Evolutionary conservation across 1,284 basidiomycete genomes (phyloP).

Genomic region (Caloboletus firmus): DNA sequence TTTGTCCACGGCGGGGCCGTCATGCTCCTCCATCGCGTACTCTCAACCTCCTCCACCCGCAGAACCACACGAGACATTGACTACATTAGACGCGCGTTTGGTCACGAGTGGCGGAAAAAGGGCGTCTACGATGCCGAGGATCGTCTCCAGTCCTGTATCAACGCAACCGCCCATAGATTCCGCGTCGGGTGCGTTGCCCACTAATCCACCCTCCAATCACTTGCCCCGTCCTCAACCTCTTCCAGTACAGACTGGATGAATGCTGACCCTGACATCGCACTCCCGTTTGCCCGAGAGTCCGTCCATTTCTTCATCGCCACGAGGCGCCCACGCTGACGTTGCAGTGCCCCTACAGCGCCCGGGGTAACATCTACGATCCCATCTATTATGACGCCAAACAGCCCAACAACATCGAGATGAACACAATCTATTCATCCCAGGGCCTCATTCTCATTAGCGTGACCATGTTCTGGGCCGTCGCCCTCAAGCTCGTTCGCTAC

Average conservation of each 20-base stretch:
- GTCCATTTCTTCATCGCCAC: conserved; percentile 29
- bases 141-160: conserved; percentile 55
- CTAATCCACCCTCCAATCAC: neutral
- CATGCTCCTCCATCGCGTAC: conserved; percentile 58
- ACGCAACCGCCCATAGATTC: conserved; percentile 50
- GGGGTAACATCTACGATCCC: conserved; percentile 52
- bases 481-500: conserved; percentile 69
- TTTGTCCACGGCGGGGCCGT: conserved; percentile 68
- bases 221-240: neutral
- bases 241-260: conserved; percentile 68
- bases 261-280: conserved; percentile 61
- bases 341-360: conserved; percentile 30
- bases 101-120: conserved; percentile 48
- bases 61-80: conserved; percentile 63
- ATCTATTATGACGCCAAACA: conserved; percentile 54
- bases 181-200: conserved; percentile 42
- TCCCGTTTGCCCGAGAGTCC: conserved; percentile 62
- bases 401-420: conserved; percentile 48
- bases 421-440: conserved; percentile 55
- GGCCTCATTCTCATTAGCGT: conserved; percentile 60
- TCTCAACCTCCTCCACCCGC: conserved; percentile 44
- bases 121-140: conserved; percentile 51
- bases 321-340: conserved; percentile 10
- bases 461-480: conserved; percentile 65
- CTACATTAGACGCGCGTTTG: conserved; percentile 59